Base-by-base conservation (phyloP, 192 early-diverging fungal species). In the Phlyctochytrium arcticum region DNA sequence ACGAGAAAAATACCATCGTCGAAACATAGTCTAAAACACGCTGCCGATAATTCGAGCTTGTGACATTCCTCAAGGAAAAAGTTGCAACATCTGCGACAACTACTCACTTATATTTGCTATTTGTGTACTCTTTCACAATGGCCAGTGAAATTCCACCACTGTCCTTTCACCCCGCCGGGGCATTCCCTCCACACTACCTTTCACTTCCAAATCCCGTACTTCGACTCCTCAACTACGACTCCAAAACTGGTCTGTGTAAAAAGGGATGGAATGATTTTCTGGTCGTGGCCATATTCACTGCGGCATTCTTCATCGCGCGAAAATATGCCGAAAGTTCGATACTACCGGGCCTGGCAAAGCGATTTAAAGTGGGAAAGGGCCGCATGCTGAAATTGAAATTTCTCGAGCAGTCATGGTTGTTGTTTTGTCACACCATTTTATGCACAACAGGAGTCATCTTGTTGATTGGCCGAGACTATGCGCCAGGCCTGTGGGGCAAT, bases 341-440 rank as follows among this genome's bases (percentile, higher is more conserved):
- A 12, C 54, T 64, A 37, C 62, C 62, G 9, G 21, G 8, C 19
- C 19, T 64, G 15, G 62, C 62, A 35, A 39, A 64, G 19, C 62
- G 62, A 12, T 36, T 19, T 48, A 26, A 36, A 10, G 49, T 68
- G 19, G 51, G 31, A 27, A n/a, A n/a, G 29, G 32, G 46, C 21
- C 39, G 33, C 6, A 54, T 32, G 15, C 10, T 26, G 42, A 23
- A 24, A 31, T 48, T 67, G 3, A 73, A 80, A 49, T 85, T 85
- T 57, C 56, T 74, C 69, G 83, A 85, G 39, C 78, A 75, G 68
- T 59, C 54, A 0, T 85, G 83, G 83, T 53, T 71, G 30, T 34
- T 76, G 26, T 29, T 75, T 27, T 82, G 80, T 54, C 73, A 80
- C 46, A 36, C 69, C 19, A 0, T 50, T 8, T 68, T 73, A n/a